Conservation (phyloP, 2,329 filamentous ascomycete genomes). For the Atkinsonella texensis region DNA sequence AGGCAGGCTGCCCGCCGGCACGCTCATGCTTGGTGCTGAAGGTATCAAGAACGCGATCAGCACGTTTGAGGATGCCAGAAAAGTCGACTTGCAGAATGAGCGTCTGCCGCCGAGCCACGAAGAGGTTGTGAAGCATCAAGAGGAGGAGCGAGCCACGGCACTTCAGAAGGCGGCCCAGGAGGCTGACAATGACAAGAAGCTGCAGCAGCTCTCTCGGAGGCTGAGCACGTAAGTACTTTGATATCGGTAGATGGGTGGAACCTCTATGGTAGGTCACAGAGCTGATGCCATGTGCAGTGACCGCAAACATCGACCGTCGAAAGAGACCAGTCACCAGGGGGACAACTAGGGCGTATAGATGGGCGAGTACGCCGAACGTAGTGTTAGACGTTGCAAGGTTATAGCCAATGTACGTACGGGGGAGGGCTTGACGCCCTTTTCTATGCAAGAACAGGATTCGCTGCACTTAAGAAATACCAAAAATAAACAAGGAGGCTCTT, state of each 20-base stretch:
- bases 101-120: constrained; percentile 84
- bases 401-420: not conserved
- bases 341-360: not conserved
- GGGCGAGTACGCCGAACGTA: not conserved
- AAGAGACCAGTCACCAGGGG: not conserved
- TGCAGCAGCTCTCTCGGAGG: constrained; percentile 77
- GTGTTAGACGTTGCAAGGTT: not conserved
- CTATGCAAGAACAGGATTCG: not conserved
- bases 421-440: not conserved
- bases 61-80: constrained; percentile 91
- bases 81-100: constrained; percentile 96
- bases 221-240: constrained; percentile 67
- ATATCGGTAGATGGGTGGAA: no score
- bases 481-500: not conserved
- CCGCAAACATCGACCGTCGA: constrained; percentile 16
- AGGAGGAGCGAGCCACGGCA: constrained; percentile 70
- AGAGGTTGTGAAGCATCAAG: constrained; percentile 73
- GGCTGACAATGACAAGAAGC: constrained; percentile 80
- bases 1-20: constrained; percentile 83
- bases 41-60: constrained; percentile 98
- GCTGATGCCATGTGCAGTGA: constrained; percentile 15
- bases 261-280: no score
- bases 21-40: constrained; percentile 94
- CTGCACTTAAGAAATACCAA: not conserved
- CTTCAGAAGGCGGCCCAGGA: constrained; percentile 77